Conservation (phyloP, 148 eudicot genomes). For the Vaccinium myrtillus region DNA sequence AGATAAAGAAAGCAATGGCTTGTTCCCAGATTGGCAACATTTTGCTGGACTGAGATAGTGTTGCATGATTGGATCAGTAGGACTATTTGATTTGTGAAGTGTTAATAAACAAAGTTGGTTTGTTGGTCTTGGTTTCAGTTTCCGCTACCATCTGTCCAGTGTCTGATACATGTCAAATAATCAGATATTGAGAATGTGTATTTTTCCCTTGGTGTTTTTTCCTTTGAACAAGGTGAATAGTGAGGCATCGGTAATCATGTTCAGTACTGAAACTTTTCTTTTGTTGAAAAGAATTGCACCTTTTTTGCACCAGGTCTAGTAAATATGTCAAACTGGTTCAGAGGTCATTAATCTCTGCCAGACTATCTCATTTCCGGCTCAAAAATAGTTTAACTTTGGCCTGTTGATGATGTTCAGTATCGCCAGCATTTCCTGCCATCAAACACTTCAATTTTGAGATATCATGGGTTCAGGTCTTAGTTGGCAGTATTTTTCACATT, state of each 20-base stretch:
- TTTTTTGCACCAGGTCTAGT: not conserved
- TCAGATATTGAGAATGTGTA: not conserved
- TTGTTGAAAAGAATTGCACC: not conserved
- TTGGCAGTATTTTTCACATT: not conserved
- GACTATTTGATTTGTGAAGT: not conserved
- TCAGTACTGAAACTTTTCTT: not conserved
- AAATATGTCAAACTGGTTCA: not conserved
- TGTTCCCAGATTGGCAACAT: not conserved
- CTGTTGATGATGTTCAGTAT: constrained; percentile 57
- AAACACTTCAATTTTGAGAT: constrained; percentile 57
- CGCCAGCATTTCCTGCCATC: constrained; percentile 49
- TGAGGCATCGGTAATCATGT: not conserved
- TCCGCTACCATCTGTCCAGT: not conserved
- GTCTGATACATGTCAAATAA: not conserved
- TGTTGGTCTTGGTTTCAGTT: not conserved
- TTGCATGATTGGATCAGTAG: not conserved
- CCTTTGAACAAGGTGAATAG: not conserved
- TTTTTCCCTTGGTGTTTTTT: not conserved
- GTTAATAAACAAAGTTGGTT: not conserved
- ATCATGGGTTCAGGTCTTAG: constrained; percentile 38
- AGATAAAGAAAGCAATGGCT: not conserved
- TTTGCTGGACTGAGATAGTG: not conserved
- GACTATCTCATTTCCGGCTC: constrained; percentile 15
- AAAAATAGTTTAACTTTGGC: constrained; percentile 68
- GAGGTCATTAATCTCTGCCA: not conserved